Base-by-base conservation (phyloP, 208 protist species). In the Wallacemonas rigidus region DNA sequence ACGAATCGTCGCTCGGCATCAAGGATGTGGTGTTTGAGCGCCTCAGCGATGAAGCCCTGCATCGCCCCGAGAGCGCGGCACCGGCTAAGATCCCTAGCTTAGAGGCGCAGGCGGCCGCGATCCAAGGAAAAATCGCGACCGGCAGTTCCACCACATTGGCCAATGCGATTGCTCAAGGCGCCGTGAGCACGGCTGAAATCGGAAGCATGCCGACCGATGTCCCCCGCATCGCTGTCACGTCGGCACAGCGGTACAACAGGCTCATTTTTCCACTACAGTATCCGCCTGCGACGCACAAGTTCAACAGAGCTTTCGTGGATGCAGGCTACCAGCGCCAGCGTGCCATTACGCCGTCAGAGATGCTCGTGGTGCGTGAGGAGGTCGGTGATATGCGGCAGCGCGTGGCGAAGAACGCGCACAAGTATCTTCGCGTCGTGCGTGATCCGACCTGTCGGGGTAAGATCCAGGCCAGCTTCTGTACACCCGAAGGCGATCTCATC, bases 11-110 rank as follows among this genome's bases (percentile, higher is more conserved):
- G 2, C 82, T 95, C 9, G 76, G 78, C n/a, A 68, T 95, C 44
- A 91, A 93, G 67, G 91, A 95, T 61, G 85, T 93, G 7, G 91
- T 95, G 5, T 93, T 93, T 73, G 91, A 95, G 72, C 91, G 91
- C 0, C 67, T 95, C 35, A 93, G 88, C 58, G 91, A 95, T 36
- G 88, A 95, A 75, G 91, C 87, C 1, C 76, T 95, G 44, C 88
- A 93, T 74, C 85, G 85, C 11, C 88, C 88, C 5, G 64, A 83
- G 0, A 95, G 75, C 0, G 90, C 85, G n/a, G 86, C 83, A 12
- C 90, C 90, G 4, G 61, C 77, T 14, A 89, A 91, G 73, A 70
- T 88, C 26, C 60, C 69, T 48, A 67, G 50, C 4, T 4, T 76
- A 47, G 60, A 65, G 45, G 47, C 56, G 4, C 45, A 50, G 47